These are phyloP conservation scores for Globisporangium splendens DNA, from an alignment of 352 stramenopile species.

Conservation along the genomic window DNA sequence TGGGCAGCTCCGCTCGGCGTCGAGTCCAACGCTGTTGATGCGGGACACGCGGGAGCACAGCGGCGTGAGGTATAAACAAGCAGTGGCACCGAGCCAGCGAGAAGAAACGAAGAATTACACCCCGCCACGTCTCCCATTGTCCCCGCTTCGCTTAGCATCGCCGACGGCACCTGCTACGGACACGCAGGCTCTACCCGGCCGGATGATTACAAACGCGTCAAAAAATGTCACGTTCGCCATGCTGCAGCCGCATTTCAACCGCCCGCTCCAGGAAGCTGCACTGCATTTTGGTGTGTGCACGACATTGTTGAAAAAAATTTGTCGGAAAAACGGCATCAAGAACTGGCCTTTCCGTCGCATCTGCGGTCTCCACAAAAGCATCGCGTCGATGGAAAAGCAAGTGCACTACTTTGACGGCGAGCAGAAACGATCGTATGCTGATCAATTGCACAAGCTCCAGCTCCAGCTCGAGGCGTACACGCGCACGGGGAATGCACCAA, in stretches of 20 bases:
- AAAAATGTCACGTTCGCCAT: slow-evolving; percentile 50
- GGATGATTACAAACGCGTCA: slow-evolving; percentile 42
- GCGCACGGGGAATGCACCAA: slow-evolving; percentile 40
- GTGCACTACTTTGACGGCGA: slow-evolving; percentile 62
- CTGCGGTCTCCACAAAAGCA: slow-evolving; percentile 48
- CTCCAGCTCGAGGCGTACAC: slow-evolving; percentile 38
- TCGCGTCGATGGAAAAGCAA: slow-evolving; percentile 57
- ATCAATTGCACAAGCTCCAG: slow-evolving; percentile 41
- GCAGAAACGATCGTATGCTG: slow-evolving; percentile 42
- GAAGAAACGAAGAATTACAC: not conserved
- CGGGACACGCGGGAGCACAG: not conserved
- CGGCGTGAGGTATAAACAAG: no score
- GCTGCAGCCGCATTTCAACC: slow-evolving; percentile 56
- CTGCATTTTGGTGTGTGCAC: slow-evolving; percentile 59
- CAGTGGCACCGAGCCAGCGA: not conserved
- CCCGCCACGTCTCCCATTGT: not conserved
- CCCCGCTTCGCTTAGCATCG: not conserved
- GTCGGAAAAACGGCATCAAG: slow-evolving; percentile 51
- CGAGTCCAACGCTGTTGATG: not conserved
- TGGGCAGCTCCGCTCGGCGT: not conserved
- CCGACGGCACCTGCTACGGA: not conserved
- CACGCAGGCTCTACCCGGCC: slow-evolving; percentile 1
- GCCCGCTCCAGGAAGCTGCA: slow-evolving; percentile 46
- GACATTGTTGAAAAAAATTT: slow-evolving; percentile 71
- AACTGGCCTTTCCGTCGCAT: slow-evolving; percentile 67